These are phyloP conservation scores for Fusarium mexicanum DNA, from an alignment of 2,329 filamentous ascomycete genomes.

Conservation along the genomic window DNA sequence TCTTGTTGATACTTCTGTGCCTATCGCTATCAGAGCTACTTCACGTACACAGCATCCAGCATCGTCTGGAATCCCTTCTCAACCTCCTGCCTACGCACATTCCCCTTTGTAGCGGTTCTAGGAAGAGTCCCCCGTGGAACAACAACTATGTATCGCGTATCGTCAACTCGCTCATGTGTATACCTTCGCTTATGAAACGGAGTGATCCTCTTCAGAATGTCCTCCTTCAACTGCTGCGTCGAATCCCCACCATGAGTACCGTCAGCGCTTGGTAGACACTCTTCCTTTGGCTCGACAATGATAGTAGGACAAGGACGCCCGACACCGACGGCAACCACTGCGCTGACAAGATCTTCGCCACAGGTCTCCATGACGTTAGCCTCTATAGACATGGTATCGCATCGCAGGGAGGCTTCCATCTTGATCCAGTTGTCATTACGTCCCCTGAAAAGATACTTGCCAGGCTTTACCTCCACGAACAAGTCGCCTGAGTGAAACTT, in stretches of 20 bases:
- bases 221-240: background rate
- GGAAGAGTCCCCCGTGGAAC: conserved; percentile 22
- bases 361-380: conserved; percentile 28
- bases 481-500: conserved; percentile 40
- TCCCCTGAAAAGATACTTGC: conserved; percentile 25
- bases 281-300: conserved; percentile 25
- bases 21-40: background rate
- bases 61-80: conserved; percentile 5
- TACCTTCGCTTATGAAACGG: conserved; percentile 38
- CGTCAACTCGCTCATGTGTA: conserved; percentile 30
- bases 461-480: conserved; percentile 36
- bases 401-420: conserved; percentile 33
- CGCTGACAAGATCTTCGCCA: conserved; percentile 26
- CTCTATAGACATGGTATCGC: conserved; percentile 37
- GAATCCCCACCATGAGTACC: background rate
- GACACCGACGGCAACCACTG: conserved; percentile 27
- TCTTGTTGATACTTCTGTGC: background rate
- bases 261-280: background rate
- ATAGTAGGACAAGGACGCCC: conserved; percentile 32
- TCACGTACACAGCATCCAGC: conserved; percentile 3
- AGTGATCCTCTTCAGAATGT: conserved; percentile 23
- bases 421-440: conserved; percentile 42
- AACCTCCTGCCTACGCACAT: conserved; percentile 27
- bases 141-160: conserved; percentile 28
- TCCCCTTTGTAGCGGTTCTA: conserved; percentile 30